Evolutionary conservation across 2,329 filamentous ascomycete species (phyloP), one percentile per base, ranked within the genome.

Genomic region (Monilinia polystroma): DNA sequence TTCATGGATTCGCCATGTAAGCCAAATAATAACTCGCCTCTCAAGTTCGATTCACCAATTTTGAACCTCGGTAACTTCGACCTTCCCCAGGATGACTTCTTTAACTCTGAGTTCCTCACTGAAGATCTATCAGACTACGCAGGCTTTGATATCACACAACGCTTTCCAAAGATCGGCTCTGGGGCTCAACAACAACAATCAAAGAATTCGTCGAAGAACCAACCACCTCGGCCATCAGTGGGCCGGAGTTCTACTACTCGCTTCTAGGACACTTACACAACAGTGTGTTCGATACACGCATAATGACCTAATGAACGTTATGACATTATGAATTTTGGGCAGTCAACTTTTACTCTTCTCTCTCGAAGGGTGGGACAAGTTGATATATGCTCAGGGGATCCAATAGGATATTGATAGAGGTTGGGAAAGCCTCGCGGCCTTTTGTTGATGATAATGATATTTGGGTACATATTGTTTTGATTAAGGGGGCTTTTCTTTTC

Each of bases 121-220:
- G 87, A 89, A 68, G 85, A 87, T 52, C 80, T 80, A 3, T 81
- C 85, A 67, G 86, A 88, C 54, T 81, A 81, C 68, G 78, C 84
- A 18, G 86, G 84, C 1, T 83, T 92, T 62, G 90, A 93, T 73
- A 88, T 93, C 70, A 83, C 90, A 56, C 87, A 91, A 74, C 89
- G 89, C 12, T 93, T 92, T 73, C 86, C 89, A 75, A 90, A 88
- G 79, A 92, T 93, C 75, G 90, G 90, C 10, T 69, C 74, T 73
- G 89, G 89, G 53, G 63, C 64, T 49, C 68, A 62, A 49, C 62
- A 52, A 29, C 71, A 73, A 43, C 64, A 68, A 43, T 70, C 69
- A n/a, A 69, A 68, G 45, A 72, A 63, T 38, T 71, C 70, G 32
- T 70, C 72, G 32, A 75, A 73, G 56, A 56, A 67, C 14, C 67